Evolutionary conservation across 1,284 basidiomycete genomes (phyloP).

Genomic region (Naganishia sp.): DNA sequence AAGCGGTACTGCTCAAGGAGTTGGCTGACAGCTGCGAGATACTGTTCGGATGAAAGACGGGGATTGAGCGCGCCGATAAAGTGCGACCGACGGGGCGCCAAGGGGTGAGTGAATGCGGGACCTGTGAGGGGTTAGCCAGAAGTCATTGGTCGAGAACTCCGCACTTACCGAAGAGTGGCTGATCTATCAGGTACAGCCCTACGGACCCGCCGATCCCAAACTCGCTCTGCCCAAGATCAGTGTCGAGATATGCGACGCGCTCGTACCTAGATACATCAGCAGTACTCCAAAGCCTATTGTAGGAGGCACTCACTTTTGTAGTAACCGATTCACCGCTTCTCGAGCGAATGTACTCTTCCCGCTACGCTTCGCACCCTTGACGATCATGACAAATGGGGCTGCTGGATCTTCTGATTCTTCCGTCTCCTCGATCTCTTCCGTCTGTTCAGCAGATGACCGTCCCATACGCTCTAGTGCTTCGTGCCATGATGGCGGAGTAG

Average conservation of each 20-base stretch:
- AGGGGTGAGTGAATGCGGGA: constrained; percentile 79
- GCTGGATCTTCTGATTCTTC: constrained; percentile 31
- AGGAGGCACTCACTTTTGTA: constrained; percentile 53
- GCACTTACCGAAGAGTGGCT: constrained; percentile 67
- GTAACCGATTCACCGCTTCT: constrained; percentile 70
- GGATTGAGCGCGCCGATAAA: constrained; percentile 81
- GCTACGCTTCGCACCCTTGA: constrained; percentile 80
- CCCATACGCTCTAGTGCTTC: constrained; percentile 53
- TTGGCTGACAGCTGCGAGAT: constrained; percentile 68
- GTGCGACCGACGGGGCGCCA: constrained; percentile 71
- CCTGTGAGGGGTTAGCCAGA: constrained; percentile 57
- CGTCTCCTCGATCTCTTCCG: constrained; percentile 31
- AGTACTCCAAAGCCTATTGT: not conserved
- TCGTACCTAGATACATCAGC: constrained; percentile 58
- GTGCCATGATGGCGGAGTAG: constrained; percentile 63
- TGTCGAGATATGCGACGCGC: constrained; percentile 84
- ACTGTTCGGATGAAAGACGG: constrained; percentile 74
- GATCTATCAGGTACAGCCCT: constrained; percentile 70
- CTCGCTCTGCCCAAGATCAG: constrained; percentile 91
- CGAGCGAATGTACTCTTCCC: constrained; percentile 88
- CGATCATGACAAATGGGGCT: constrained; percentile 55
- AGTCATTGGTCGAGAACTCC: not conserved
- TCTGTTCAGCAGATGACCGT: constrained; percentile 2
- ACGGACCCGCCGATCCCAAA: constrained; percentile 87
- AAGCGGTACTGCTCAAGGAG: constrained; percentile 71